Evolutionary conservation across 306 rosid species (phyloP).

Genomic region (Gillenia trifoliata): DNA sequence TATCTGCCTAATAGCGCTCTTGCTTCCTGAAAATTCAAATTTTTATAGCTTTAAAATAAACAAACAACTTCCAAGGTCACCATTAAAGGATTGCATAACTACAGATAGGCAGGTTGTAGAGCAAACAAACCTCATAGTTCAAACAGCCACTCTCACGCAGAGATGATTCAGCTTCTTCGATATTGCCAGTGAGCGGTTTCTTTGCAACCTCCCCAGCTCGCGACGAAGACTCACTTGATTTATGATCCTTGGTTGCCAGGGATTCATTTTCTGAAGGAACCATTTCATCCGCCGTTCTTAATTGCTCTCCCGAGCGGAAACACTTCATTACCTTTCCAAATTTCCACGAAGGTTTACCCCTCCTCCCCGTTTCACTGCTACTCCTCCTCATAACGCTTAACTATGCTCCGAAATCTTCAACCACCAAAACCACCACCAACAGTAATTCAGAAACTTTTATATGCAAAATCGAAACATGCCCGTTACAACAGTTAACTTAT

Average conservation of each 20-base stretch:
- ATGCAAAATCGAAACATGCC: slow-evolving; percentile 3
- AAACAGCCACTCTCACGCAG: slow-evolving; percentile 72
- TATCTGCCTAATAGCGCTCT: slow-evolving; percentile 87
- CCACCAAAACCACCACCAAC: slow-evolving; percentile 11
- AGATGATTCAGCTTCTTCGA: slow-evolving; percentile 88
- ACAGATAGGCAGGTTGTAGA: not conserved
- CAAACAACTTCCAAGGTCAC: not conserved
- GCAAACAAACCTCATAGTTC: slow-evolving; percentile 77
- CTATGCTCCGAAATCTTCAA: slow-evolving; percentile 43
- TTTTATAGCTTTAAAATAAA: slow-evolving; percentile 15
- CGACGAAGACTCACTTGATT: slow-evolving; percentile 32
- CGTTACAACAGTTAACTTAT: slow-evolving; percentile 6
- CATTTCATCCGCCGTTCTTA: slow-evolving; percentile 39
- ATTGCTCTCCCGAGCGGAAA: slow-evolving; percentile 51
- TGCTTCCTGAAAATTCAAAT: slow-evolving; percentile 68
- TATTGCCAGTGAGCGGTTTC: slow-evolving; percentile 55
- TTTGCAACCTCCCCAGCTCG: slow-evolving; percentile 27
- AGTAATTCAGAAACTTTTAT: slow-evolving; percentile 18
- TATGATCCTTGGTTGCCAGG: slow-evolving; percentile 38
- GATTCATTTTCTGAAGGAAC: slow-evolving; percentile 40
- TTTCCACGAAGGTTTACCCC: slow-evolving; percentile 23
- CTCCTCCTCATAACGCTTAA: slow-evolving; percentile 34
- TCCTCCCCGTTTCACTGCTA: slow-evolving; percentile 32
- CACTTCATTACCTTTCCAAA: slow-evolving; percentile 57
- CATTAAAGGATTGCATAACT: not conserved